Evolutionary conservation across 2,329 filamentous ascomycete genomes (phyloP).

Genomic region (Cephalotrichum gorgonifer): DNA sequence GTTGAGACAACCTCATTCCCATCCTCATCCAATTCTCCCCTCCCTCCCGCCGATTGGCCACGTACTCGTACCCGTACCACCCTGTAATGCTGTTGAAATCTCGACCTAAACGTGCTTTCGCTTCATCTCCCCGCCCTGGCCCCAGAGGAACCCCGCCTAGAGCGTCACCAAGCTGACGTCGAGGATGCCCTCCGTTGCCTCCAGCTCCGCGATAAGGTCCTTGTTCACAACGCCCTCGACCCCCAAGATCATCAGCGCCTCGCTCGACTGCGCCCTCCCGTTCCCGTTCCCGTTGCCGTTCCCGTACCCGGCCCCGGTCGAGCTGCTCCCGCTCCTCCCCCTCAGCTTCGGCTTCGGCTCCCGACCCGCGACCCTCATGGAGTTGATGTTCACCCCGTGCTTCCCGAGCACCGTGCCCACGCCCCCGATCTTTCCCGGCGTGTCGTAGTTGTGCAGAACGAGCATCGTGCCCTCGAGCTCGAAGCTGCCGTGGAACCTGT

Average conservation of each 20-base stretch:
- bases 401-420: conserved; percentile 62
- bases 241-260: conserved; percentile 75
- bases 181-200: conserved; percentile 40
- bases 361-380: conserved; percentile 62
- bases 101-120: background rate
- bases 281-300: conserved; percentile 2
- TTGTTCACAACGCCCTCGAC: conserved; percentile 55
- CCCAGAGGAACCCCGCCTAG: too few species aligned
- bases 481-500: conserved; percentile 64
- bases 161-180: conserved; percentile 42
- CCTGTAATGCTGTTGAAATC: background rate
- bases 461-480: conserved; percentile 62
- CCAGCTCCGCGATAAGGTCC: conserved; percentile 39
- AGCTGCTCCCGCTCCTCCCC: conserved; percentile 10
- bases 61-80: background rate
- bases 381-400: conserved; percentile 66
- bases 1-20: too few species aligned
- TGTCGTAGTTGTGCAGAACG: conserved; percentile 74
- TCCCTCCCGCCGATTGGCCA: background rate
- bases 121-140: background rate
- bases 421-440: conserved; percentile 71
- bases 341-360: conserved; percentile 22
- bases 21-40: background rate
- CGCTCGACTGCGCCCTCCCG: conserved; percentile 36
- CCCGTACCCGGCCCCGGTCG: background rate